Evolutionary conservation across 2,329 filamentous ascomycete genomes (phyloP).

Genomic region (Neofusicoccum sp.): DNA sequence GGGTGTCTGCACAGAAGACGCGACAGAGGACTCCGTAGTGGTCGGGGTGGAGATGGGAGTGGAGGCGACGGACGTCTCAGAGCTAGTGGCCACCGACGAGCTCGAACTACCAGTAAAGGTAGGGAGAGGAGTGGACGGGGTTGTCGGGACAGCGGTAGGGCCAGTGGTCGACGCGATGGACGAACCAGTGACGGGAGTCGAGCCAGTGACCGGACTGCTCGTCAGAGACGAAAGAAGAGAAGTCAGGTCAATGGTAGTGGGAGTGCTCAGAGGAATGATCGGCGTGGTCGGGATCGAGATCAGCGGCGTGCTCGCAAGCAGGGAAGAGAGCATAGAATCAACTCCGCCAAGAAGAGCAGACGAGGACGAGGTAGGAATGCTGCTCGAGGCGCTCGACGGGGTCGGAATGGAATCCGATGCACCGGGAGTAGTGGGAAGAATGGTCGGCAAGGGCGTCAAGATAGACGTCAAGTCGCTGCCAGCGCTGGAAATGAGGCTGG

Average conservation of each 20-base stretch:
- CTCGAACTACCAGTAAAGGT: not conserved
- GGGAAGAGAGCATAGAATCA: conserved; percentile 11
- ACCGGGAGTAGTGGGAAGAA: not conserved
- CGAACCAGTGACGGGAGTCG: conserved; percentile 6
- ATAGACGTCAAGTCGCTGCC: not conserved
- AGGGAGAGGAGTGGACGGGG: conserved; percentile 3
- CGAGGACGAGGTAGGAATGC: not conserved
- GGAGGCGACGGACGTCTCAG: not conserved
- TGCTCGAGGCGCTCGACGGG: not conserved
- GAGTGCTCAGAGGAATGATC: conserved; percentile 15
- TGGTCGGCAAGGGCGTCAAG: conserved; percentile 3
- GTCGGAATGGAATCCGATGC: not conserved
- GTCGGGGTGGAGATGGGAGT: not conserved
- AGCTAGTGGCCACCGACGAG: no score
- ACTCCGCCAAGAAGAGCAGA: not conserved
- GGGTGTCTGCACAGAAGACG: not conserved
- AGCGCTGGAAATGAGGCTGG: conserved; percentile 7
- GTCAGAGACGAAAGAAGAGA: conserved; percentile 9
- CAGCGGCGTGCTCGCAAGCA: conserved; percentile 10
- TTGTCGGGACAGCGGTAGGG: conserved; percentile 5
- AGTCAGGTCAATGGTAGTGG: conserved; percentile 10
- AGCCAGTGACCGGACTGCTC: not conserved
- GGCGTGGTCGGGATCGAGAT: conserved; percentile 15
- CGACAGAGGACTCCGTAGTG: not conserved
- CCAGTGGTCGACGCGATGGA: not conserved